Conservation (phyloP, 495 filamentous ascomycete genomes). For the Saxophila tyrrhenica region DNA sequence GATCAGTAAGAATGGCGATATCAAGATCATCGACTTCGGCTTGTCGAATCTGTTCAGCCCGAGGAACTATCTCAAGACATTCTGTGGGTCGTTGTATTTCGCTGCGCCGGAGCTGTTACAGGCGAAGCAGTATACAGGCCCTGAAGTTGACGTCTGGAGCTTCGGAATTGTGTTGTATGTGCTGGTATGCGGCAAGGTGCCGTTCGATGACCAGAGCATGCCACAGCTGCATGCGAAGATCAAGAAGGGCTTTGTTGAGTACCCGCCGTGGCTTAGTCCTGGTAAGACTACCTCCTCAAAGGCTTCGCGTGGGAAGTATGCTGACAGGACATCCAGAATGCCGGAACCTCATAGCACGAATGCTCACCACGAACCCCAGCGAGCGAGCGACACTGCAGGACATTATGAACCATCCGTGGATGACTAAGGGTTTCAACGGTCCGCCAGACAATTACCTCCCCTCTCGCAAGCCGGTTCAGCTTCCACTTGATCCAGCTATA, state of each 20-base stretch:
- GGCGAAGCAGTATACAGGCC: conserved; percentile 86
- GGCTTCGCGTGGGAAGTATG: neutral
- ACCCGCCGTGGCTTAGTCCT: conserved; percentile 79
- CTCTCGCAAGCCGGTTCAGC: conserved; percentile 65
- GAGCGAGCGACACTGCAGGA: conserved; percentile 78
- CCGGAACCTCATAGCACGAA: conserved; percentile 82
- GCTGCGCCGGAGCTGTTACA: conserved; percentile 91
- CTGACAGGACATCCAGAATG: conserved; percentile 51
- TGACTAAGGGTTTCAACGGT: conserved; percentile 78
- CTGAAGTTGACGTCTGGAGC: conserved; percentile 97
- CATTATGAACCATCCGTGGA: conserved; percentile 96
- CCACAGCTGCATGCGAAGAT: conserved; percentile 97
- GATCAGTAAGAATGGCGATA: conserved; percentile 97
- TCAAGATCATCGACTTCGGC: conserved; percentile 99
- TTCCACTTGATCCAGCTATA: conserved; percentile 74
- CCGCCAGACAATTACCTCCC: conserved; percentile 88
- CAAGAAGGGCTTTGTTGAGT: conserved; percentile 93
- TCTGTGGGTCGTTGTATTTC: conserved; percentile 97
- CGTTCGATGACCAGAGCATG: conserved; percentile 99
- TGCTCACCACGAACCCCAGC: conserved; percentile 91
- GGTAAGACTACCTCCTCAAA: conserved; percentile 44
- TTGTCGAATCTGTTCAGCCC: conserved; percentile 95
- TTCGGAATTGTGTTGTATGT: conserved; percentile 99
- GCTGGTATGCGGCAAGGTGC: conserved; percentile 93
- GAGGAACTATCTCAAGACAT: conserved; percentile 78